phyloP scores from a whole-genome alignment of 2,329 filamentous ascomycete genomes.

The Ophiostoma sp. region DNA sequence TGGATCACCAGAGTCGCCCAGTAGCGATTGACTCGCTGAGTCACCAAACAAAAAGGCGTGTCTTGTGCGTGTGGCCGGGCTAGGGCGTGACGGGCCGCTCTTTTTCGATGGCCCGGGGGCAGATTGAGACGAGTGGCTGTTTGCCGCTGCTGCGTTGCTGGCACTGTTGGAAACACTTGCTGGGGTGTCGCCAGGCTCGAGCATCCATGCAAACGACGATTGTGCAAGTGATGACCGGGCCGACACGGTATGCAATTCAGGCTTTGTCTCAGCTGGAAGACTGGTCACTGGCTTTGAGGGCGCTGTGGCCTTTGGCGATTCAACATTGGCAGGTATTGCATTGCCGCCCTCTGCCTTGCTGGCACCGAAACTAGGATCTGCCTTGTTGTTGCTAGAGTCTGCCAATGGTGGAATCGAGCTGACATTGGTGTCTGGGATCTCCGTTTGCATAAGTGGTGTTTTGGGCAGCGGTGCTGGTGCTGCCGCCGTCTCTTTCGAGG shows the following conservation, averaged over 20 bases:
- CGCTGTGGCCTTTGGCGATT: background rate
- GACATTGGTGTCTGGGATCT: background rate
- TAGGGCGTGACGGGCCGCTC: slow-evolving; percentile 28
- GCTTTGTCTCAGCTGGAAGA: too few relatives aligned
- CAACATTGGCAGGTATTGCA: background rate
- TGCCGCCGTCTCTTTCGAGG: background rate
- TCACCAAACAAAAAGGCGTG: slow-evolving; percentile 59
- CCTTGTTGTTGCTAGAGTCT: too few relatives aligned
- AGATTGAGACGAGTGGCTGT: background rate
- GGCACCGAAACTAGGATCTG: background rate
- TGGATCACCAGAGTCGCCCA: slow-evolving; percentile 33
- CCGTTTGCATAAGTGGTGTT: slow-evolving; percentile 15
- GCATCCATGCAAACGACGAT: slow-evolving; percentile 75
- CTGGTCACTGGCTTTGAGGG: background rate
- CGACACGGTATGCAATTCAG: slow-evolving; percentile 43
- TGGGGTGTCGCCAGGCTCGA: slow-evolving; percentile 52
- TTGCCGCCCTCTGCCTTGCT: background rate
- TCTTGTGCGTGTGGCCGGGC: slow-evolving; percentile 35
- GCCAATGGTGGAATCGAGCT: background rate
- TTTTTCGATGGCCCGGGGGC: slow-evolving; percentile 1
- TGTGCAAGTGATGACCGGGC: slow-evolving; percentile 63
- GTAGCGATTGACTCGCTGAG: slow-evolving; percentile 31
- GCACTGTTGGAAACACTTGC: slow-evolving; percentile 7
- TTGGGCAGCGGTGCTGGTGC: background rate
- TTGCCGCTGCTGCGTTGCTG: slow-evolving; percentile 15